A percentile compares a stretch with the other conserved stretches of the same genome.
Evolutionary conservation across 345 rosid genomes (phyloP).

Genomic region (Microcos paniculata): DNA sequence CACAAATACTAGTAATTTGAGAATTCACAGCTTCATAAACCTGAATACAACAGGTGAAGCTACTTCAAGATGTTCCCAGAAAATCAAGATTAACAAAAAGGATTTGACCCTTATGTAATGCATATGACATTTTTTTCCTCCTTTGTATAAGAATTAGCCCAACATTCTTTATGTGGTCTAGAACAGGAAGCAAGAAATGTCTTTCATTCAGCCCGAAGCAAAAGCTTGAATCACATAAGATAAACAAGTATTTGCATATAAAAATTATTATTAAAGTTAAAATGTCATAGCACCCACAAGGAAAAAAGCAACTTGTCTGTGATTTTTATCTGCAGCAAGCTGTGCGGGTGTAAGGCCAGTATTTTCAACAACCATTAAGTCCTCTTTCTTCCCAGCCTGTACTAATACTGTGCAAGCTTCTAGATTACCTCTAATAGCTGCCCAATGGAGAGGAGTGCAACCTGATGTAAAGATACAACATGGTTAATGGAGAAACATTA

Average conservation of each 20-base stretch:
- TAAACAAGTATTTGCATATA: slow-evolving; percentile 1
- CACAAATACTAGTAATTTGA: slow-evolving; percentile 9
- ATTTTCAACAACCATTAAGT: slow-evolving; percentile 83
- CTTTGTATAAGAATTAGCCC: not conserved
- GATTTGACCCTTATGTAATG: not conserved
- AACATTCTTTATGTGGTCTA: not conserved
- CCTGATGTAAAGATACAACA: slow-evolving; percentile 45
- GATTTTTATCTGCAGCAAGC: slow-evolving; percentile 96
- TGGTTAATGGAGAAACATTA: not conserved
- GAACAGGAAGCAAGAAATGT: slow-evolving; percentile 1
- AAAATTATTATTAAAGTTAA: slow-evolving; percentile 28
- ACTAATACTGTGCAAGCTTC: slow-evolving; percentile 98
- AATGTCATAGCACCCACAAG: slow-evolving; percentile 74
- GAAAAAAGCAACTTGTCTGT: slow-evolving; percentile 98
- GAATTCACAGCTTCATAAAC: slow-evolving; percentile 1
- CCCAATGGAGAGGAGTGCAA: slow-evolving; percentile 98
- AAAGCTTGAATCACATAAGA: not conserved
- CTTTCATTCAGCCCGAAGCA: slow-evolving; percentile 5
- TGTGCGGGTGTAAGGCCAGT: slow-evolving; percentile 97
- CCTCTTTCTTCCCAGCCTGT: slow-evolving; percentile 98
- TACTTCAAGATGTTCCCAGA: not conserved
- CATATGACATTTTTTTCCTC: not conserved
- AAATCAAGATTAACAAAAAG: not conserved
- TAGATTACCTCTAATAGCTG: slow-evolving; percentile 96
- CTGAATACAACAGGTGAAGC: slow-evolving; percentile 1